Percentiles rank a stretch among this genome's conserved stretches.
Evolutionary conservation across 176 grass and related monocot species (phyloP).

Genomic region (Alopecurus myosuroides): DNA sequence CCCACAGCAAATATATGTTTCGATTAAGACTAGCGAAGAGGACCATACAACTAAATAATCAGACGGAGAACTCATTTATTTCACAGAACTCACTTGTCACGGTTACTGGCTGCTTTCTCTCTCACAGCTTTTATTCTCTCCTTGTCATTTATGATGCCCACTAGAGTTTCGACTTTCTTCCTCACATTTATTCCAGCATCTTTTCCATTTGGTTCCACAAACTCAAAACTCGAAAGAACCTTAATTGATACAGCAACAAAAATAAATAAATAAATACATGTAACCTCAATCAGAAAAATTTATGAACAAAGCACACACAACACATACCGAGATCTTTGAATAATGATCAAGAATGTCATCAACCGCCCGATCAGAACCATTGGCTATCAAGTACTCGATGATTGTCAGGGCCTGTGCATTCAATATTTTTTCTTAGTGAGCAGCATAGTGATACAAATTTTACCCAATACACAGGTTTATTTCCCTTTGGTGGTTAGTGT

Average conservation of each 20-base stretch:
- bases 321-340: constrained; percentile 81
- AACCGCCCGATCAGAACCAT: constrained; percentile 93
- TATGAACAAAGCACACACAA: constrained; percentile 6
- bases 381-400: constrained; percentile 95
- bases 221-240: constrained; percentile 91
- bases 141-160: constrained; percentile 79
- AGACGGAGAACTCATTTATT: constrained; percentile 6
- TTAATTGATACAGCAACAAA: constrained; percentile 39
- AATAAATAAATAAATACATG: neutral
- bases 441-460: neutral
- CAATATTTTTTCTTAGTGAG: constrained; percentile 26
- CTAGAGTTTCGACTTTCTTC: constrained; percentile 93
- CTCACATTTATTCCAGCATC: constrained; percentile 96
- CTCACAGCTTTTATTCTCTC: constrained; percentile 88
- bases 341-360: constrained; percentile 91
- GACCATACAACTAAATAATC: neutral
- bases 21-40: neutral
- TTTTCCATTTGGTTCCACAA: constrained; percentile 96
- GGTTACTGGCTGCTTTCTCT: constrained; percentile 80
- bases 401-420: constrained; percentile 71
- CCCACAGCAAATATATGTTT: constrained; percentile 37
- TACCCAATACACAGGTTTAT: neutral
- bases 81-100: constrained; percentile 72
- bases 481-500: constrained; percentile 1
- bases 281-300: constrained; percentile 6